These are phyloP conservation scores for Cryptococcus amylolentus DNA, from an alignment of 1,284 basidiomycete genomes.

Conservation along the genomic window DNA sequence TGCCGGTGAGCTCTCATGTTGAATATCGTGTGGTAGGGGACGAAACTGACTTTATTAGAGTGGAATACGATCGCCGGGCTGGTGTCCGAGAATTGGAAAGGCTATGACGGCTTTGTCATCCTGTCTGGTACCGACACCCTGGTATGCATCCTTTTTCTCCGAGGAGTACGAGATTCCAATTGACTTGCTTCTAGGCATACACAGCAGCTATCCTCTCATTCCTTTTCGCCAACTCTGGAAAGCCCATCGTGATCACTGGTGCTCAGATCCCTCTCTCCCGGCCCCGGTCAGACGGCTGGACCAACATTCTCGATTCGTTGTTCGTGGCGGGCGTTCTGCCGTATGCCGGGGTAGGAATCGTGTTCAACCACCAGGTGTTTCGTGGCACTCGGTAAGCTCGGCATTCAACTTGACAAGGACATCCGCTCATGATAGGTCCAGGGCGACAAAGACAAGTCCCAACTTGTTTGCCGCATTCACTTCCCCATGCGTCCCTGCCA, in stretches of 20 bases:
- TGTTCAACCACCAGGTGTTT: conserved; percentile 42
- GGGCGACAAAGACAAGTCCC: conserved; percentile 41
- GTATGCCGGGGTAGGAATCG: conserved; percentile 44
- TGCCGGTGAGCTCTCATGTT: conserved; percentile 25
- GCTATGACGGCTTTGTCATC: conserved; percentile 44
- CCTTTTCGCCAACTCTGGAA: conserved; percentile 42
- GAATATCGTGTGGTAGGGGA: background rate
- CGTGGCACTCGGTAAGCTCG: conserved; percentile 28
- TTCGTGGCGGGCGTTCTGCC: conserved; percentile 40
- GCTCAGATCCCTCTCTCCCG: conserved; percentile 45
- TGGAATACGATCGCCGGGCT: conserved; percentile 45
- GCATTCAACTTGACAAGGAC: background rate
- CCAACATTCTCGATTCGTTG: conserved; percentile 42
- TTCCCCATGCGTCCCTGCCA: conserved; percentile 36
- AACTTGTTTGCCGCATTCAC: conserved; percentile 42
- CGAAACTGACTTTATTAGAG: conserved; percentile 19
- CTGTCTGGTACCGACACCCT: conserved; percentile 46
- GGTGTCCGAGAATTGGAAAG: conserved; percentile 41
- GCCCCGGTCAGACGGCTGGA: conserved; percentile 44
- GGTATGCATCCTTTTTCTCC: conserved; percentile 16
- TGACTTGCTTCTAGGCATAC: conserved; percentile 33
- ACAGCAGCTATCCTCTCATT: conserved; percentile 44
- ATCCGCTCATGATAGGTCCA: conserved; percentile 1
- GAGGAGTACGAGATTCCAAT: background rate
- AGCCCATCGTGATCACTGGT: conserved; percentile 45